A percentile compares a stretch with the other conserved stretches of the same genome.
Conservation (phyloP, 2,329 filamentous ascomycete species). For the Emydomyces testavorans region DNA sequence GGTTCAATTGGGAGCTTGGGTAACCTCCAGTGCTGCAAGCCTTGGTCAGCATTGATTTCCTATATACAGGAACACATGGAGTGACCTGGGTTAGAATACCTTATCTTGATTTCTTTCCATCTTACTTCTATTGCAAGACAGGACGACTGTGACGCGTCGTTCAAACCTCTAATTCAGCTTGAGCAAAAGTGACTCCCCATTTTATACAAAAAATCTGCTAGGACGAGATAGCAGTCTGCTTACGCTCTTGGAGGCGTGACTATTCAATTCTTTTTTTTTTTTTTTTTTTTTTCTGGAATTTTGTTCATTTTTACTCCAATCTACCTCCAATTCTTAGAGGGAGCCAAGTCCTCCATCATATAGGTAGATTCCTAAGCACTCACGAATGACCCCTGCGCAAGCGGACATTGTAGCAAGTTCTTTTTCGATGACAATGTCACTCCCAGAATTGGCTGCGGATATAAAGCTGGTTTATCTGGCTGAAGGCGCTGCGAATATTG, state of each 20-base stretch:
- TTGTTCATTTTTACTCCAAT: no score
- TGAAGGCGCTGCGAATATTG: slow-evolving; percentile 67
- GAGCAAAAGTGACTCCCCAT: no score
- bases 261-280: no score
- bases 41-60: neutral
- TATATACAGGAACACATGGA: neutral
- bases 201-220: no score
- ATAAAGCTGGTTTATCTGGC: slow-evolving; percentile 39
- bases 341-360: no score
- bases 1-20: neutral
- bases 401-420: neutral
- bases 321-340: no score
- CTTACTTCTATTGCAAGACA: neutral
- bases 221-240: no score
- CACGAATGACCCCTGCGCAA: slow-evolving; percentile 5
- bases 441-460: slow-evolving; percentile 28
- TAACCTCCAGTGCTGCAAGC: neutral
- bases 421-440: slow-evolving; percentile 4
- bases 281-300: no score
- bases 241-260: no score
- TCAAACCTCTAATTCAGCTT: neutral
- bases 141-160: no score
- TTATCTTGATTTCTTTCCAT: neutral
- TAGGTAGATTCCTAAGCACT: no score
- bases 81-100: neutral